Conservation (phyloP, 139 green algal species). For the Protoeuglena noctilucae region DNA sequence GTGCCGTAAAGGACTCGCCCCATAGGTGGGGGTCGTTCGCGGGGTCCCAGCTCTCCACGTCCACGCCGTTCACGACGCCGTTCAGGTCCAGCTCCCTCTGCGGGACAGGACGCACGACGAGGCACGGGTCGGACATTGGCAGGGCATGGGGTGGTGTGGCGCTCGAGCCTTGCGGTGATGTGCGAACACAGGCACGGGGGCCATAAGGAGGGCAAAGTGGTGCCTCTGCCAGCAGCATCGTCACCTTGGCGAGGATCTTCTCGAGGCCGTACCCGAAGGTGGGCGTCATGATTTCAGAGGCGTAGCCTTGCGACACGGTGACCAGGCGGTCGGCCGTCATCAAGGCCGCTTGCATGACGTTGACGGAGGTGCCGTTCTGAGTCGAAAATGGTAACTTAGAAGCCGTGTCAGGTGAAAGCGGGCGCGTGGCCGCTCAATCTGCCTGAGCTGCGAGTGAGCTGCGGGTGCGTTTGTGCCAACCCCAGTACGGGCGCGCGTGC, state of each 20-base stretch:
- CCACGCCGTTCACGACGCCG: conserved; percentile 77
- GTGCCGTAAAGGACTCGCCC: too few relatives aligned
- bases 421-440: too few relatives aligned
- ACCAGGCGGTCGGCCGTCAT: conserved; percentile 16
- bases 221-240: too few relatives aligned
- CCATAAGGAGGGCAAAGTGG: too few relatives aligned
- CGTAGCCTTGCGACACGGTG: conserved; percentile 45
- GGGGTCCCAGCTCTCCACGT: conserved; percentile 32
- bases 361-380: conserved; percentile 6
- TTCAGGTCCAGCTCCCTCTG: conserved; percentile 21
- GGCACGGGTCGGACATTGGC: conserved; percentile 13
- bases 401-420: too few relatives aligned
- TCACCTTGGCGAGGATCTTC: background rate
- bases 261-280: background rate
- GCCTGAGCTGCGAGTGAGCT: background rate
- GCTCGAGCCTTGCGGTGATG: too few relatives aligned
- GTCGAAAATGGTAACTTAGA: too few relatives aligned
- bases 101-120: conserved; percentile 40
- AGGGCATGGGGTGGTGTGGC: too few relatives aligned
- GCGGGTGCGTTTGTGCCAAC: too few relatives aligned
- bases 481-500: too few relatives aligned
- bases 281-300: conserved; percentile 38
- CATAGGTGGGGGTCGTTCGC: too few relatives aligned
- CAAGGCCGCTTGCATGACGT: conserved; percentile 18
- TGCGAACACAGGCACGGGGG: too few relatives aligned